Conservation (phyloP, 2,329 filamentous ascomycete genomes). For the Coleophoma crateriformis region DNA sequence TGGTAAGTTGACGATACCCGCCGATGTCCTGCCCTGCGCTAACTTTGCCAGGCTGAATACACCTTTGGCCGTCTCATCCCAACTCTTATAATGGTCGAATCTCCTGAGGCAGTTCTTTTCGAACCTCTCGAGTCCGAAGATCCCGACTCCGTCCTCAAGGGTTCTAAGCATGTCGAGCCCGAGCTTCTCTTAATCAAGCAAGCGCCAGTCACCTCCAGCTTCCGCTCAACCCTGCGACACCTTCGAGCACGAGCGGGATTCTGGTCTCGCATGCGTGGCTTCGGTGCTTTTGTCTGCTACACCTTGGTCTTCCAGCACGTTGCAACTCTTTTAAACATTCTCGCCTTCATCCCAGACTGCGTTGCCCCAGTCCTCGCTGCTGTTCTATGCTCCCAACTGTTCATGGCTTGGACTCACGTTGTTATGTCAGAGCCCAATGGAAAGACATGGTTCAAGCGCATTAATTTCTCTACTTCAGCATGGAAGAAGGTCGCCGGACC, state of each 20-base stretch:
- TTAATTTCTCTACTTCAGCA: conserved; percentile 57
- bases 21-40: conserved; percentile 2
- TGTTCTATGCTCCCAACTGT: conserved; percentile 60
- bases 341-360: conserved; percentile 35
- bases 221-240: conserved; percentile 52
- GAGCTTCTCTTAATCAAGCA: conserved; percentile 40
- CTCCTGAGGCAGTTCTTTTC: conserved; percentile 45
- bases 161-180: conserved; percentile 24
- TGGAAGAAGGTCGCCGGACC: conserved; percentile 67
- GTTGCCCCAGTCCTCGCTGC: conserved; percentile 51
- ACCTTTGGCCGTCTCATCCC: conserved; percentile 54
- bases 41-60: conserved; percentile 40
- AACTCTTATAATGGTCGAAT: conserved; percentile 59
- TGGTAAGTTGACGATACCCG: conserved; percentile 7
- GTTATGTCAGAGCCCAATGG: conserved; percentile 67
- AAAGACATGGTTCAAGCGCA: conserved; percentile 56
- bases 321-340: conserved; percentile 29
- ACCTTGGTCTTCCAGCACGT: conserved; percentile 27
- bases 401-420: conserved; percentile 79
- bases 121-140: conserved; percentile 30
- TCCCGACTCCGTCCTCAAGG: conserved; percentile 22
- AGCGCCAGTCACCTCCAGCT: conserved; percentile 55
- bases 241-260: conserved; percentile 60
- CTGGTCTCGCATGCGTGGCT: conserved; percentile 64
- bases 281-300: conserved; percentile 44